Base-by-base conservation (phyloP, 139 green algal species). In the Pedinophyceae sp. region DNA sequence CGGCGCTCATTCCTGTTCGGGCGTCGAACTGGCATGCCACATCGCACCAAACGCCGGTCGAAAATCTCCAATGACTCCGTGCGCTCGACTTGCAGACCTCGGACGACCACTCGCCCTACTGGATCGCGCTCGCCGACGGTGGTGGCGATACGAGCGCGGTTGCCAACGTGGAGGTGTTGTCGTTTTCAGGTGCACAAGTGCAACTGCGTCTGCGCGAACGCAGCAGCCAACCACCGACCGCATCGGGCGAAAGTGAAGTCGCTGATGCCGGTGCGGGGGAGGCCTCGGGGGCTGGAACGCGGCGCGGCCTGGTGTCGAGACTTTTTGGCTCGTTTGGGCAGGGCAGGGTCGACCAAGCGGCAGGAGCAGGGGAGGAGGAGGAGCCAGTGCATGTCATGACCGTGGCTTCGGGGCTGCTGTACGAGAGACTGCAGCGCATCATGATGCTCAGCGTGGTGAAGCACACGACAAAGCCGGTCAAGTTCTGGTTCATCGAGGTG, bases 401-500 rank as follows among this genome's bases (percentile, higher is more conserved):
- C 6, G 79, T 99, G 1, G 89, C 91, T 1, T 89, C 74, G 1
- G 91, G 91, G 1, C 89, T 96, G 70, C 89, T 98, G 84, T 97
- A 97, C 50, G 91, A 99, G 78, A 75, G 91, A 4, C 80, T 99
- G 54, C 83, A 96, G 65, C 94, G 93, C 69, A 97, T 99, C 69
- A 99, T 99, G 91, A 80, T 97, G 18, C 72, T 97, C 4, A 84
- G 63, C 0, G 88, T 93, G 40, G 54, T 94, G 30, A 79, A 82
- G 18, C 76, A 88, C 72, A 96, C 88, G 24, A 84, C 43, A 50
- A n/a, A 52, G 3, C 70, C 70, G 48, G 68, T 97, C 52, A 99
- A 97, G 72, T 95, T 99, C 60, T 99, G 91, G 91, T 93, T 99
- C 64, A 97, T 99, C 65, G 94, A 94, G 55, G 76, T 88, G 70